Evolutionary conservation across 1,139 yeast genomes (phyloP), one percentile per base, ranked within the genome.

Genomic region (Protomyces inouyei): DNA sequence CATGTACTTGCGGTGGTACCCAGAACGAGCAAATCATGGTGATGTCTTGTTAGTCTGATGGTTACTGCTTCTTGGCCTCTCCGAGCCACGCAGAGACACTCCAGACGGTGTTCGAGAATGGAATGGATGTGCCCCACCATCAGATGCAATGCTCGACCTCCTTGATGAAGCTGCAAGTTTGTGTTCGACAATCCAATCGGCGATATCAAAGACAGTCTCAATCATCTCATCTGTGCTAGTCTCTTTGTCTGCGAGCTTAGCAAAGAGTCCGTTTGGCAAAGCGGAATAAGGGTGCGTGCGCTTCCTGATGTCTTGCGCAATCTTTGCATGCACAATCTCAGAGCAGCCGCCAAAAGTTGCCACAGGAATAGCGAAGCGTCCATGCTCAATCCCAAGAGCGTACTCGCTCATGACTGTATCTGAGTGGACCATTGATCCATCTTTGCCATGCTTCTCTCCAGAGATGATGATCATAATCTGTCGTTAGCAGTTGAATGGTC

Each of bases 231-330:
- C 16, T n/a, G 52, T 14, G n/a, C 35, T 37, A 21, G 37, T 8
- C 8, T 28, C 32, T 28, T 28, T 28, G 21, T 57, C 25, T 3
- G 55, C 55, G 35, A 57, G 45, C 18, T 38, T 37, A n/a, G 52
- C 55, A 16, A 57, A 57, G 25, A 57, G 61, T n/a, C 61, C 61
- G 10, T n/a, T 51, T 3, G 61, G 61, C 23, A 57, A 40, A 16
- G 40, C 61, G 28, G 28, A 51, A 51, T 57, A 57, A 14, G 32
- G 36, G 40, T 57, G 61, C 55, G 48, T 57, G 36, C 18, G 46
- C 10, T 16, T 25, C 21, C n/a, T 48, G 54, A 57, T 57, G 3
- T 57, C 61, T 18, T 18, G n/a, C 9, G 38, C 37, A 9, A 57
- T 51, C 43, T 28, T 57, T 16, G 37, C 56, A 36, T 57, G 61